Evolutionary conservation across 306 rosid genomes (phyloP).

Genomic region (Heteromeles arbutifolia): DNA sequence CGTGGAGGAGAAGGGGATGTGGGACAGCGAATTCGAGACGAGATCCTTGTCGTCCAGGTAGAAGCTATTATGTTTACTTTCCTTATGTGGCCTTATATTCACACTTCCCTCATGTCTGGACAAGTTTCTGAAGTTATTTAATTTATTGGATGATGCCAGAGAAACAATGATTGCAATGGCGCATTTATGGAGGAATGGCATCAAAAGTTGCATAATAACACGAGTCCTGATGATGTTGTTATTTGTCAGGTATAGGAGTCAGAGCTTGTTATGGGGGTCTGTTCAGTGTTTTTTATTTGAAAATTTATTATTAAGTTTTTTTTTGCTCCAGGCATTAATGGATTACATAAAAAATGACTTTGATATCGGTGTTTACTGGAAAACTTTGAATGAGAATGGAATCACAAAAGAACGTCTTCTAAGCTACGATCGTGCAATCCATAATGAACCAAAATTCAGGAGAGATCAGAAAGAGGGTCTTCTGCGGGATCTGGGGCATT

Average conservation of each 20-base stretch:
- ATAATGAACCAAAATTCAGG: constrained; percentile 73
- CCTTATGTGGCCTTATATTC: constrained; percentile 4
- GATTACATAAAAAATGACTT: constrained; percentile 74
- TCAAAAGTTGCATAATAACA: constrained; percentile 96
- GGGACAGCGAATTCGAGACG: constrained; percentile 98
- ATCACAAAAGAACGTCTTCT: constrained; percentile 94
- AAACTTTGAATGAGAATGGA: constrained; percentile 83
- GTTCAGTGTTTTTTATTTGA: constrained; percentile 13
- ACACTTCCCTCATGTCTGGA: constrained; percentile 13
- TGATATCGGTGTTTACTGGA: constrained; percentile 78
- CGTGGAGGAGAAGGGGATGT: constrained; percentile 99
- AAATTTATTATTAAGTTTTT: constrained; percentile 13
- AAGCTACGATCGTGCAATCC: constrained; percentile 93
- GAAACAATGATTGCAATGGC: constrained; percentile 80
- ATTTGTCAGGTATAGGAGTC: constrained; percentile 80
- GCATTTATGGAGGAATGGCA: constrained; percentile 99
- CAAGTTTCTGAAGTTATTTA: constrained; percentile 15
- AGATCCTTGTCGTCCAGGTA: constrained; percentile 93
- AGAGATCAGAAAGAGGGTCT: constrained; percentile 81
- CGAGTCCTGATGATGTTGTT: constrained; percentile 96
- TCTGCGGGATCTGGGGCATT: constrained; percentile 74
- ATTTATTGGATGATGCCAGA: constrained; percentile 41
- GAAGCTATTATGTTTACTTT: constrained; percentile 9
- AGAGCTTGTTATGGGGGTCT: constrained; percentile 12
- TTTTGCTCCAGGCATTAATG: constrained; percentile 68